Base-by-base conservation (phyloP, 2,329 filamentous ascomycete genomes). In the Aspergillus intermedius region DNA sequence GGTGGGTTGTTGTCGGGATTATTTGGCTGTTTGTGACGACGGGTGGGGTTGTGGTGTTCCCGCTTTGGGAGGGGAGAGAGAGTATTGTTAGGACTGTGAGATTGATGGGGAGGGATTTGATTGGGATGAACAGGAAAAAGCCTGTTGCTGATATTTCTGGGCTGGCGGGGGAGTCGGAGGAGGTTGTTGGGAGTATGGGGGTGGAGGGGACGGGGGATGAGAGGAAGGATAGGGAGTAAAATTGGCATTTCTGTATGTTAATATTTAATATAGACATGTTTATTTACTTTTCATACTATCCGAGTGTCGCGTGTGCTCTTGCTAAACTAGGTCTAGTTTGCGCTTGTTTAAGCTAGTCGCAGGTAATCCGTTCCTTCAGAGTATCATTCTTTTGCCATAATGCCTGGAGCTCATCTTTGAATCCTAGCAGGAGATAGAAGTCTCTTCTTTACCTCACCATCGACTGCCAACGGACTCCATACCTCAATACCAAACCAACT, bases 11-110 rank as follows among this genome's bases (percentile, higher is more conserved):
- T 1, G 80, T 88, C 7, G 86, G 84, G 8, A 87, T 93, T 47
- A 74, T 91, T 39, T 93, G 88, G 88, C 78, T 91, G 56, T 89
- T 90, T 65, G 81, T 79, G 59, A 86, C 82, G 3, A 72, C 83
- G 2, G 74, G 84, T 48, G 85, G 82, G 8, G 88, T 95, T 0
- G 88, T 88, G 0, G 35, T 95, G 0, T 95, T 86, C 68, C 91
- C 91, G 5, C 71, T 93, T 1, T 93, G 79, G 67, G 88, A 95
- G 63, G 88, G 89, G 0, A 73, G 90, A 1, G 69, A 76, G 48
- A 91, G 85, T 1, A 82, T 88, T 49, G 62, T 65, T 0, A 72
- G 78, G 45, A 88, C 84, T 0, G 67, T 79, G 52, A 81, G 77
- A 62, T 73, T 77, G 23, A 86, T 91, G 54, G 76, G 69, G 37